phyloP scores from a whole-genome alignment of 148 eudicot genomes.

The Silene latifolia region DNA sequence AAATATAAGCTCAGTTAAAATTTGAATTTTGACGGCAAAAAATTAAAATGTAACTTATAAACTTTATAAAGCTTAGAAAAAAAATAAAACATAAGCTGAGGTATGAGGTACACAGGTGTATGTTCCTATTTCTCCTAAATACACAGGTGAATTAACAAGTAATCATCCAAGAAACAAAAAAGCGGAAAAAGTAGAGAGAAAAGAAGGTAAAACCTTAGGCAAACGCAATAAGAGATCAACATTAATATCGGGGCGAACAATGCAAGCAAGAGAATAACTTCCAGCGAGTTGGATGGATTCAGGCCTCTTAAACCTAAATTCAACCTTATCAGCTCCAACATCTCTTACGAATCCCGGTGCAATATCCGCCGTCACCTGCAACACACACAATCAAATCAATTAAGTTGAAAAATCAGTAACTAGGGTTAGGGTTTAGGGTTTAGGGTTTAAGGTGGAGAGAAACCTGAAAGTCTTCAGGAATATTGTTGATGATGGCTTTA shows the following conservation, averaged over 20 bases:
- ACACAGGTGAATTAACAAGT: no score
- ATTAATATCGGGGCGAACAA: constrained; percentile 64
- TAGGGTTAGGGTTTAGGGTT: constrained; percentile 22
- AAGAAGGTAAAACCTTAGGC: constrained; percentile 62
- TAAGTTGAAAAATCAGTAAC: not conserved
- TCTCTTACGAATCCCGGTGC: constrained; percentile 85
- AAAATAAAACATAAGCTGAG: no score
- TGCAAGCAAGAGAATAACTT: constrained; percentile 60
- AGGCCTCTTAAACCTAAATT: constrained; percentile 80
- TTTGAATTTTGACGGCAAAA: no score
- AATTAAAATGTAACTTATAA: no score
- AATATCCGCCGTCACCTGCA: constrained; percentile 59
- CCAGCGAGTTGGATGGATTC: constrained; percentile 63
- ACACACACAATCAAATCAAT: not conserved
- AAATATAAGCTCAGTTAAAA: no score
- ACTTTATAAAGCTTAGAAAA: no score
- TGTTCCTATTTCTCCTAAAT: no score
- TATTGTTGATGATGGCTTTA: constrained; percentile 38
- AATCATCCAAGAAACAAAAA: no score
- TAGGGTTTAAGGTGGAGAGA: not conserved
- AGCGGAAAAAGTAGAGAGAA: not conserved
- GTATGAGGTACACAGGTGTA: no score
- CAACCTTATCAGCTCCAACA: constrained; percentile 82
- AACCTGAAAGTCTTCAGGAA: constrained; percentile 58
- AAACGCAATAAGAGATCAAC: constrained; percentile 72